Conservation (phyloP, 257 asterid species). For the Fraxinus americana region DNA sequence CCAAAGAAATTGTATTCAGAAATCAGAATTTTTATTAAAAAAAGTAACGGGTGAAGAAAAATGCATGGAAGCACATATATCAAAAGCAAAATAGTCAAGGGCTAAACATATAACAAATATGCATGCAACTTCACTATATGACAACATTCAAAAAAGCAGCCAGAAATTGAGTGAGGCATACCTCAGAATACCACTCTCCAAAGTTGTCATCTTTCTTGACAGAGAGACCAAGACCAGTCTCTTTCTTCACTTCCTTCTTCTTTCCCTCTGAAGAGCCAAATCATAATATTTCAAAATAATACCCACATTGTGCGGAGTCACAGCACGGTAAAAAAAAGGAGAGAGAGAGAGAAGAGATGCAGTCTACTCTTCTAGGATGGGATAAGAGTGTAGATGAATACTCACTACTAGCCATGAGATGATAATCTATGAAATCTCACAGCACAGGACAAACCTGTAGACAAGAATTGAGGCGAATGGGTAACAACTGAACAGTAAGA, state of each 20-base stretch:
- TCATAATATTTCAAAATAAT: constrained; percentile 15
- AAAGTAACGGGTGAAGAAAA: not conserved
- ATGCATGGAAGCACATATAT: not conserved
- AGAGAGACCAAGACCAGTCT: constrained; percentile 92
- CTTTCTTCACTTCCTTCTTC: constrained; percentile 88
- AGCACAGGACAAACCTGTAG: constrained; percentile 14
- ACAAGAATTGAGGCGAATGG: not conserved
- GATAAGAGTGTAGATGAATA: not conserved
- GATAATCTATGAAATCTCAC: constrained; percentile 22
- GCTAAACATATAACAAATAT: not conserved
- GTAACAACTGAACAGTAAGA: not conserved
- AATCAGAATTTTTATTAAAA: too few relatives aligned
- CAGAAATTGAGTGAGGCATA: constrained; percentile 17
- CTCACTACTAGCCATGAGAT: constrained; percentile 44
- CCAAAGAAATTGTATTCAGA: too few relatives aligned
- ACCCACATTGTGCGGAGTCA: not conserved
- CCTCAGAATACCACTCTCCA: constrained; percentile 99
- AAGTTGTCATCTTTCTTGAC: constrained; percentile 86
- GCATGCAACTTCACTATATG: not conserved
- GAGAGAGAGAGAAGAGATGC: not conserved
- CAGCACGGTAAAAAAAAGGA: not conserved
- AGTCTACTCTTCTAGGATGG: constrained; percentile 9
- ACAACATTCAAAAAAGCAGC: not conserved
- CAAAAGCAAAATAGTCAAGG: not conserved
- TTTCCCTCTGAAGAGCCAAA: constrained; percentile 59